A percentile compares a stretch with the other conserved stretches of the same genome.
Conservation (phyloP, 208 protist genomes). For the Entamoeba invadens region DNA sequence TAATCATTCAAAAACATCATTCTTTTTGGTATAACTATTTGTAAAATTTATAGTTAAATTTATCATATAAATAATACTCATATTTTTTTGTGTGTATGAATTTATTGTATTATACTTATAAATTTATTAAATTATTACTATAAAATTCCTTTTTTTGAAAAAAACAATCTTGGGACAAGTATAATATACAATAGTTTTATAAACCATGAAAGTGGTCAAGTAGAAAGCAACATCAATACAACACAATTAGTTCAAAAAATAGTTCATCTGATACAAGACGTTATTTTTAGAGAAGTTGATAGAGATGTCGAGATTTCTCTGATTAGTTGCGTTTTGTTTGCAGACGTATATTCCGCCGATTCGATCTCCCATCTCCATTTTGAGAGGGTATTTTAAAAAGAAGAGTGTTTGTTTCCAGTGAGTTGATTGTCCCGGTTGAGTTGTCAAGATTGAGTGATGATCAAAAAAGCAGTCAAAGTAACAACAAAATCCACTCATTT, state of each 20-base stretch:
- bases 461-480: not conserved
- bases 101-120: no score
- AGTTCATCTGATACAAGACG: not conserved
- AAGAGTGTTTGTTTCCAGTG: conserved; percentile 88
- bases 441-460: conserved; percentile 48
- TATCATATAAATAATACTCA: no score
- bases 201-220: not conserved
- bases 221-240: not conserved
- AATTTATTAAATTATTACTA: no score
- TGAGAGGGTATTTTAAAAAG: conserved; percentile 55
- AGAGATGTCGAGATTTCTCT: not conserved
- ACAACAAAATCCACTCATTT: not conserved
- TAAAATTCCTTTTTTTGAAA: no score
- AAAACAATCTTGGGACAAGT: no score
- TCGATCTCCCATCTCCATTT: not conserved
- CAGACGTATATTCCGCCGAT: not conserved
- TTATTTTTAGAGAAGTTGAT: not conserved
- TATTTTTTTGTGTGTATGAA: no score
- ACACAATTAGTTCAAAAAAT: not conserved
- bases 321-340: not conserved
- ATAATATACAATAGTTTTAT: no score
- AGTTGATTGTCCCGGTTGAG: conserved; percentile 43
- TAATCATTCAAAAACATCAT: no score
- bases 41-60: no score
- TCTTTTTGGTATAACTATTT: no score